Evolutionary conservation across 2,329 filamentous ascomycete genomes (phyloP).

Genomic region (Aureobasidium vineae): DNA sequence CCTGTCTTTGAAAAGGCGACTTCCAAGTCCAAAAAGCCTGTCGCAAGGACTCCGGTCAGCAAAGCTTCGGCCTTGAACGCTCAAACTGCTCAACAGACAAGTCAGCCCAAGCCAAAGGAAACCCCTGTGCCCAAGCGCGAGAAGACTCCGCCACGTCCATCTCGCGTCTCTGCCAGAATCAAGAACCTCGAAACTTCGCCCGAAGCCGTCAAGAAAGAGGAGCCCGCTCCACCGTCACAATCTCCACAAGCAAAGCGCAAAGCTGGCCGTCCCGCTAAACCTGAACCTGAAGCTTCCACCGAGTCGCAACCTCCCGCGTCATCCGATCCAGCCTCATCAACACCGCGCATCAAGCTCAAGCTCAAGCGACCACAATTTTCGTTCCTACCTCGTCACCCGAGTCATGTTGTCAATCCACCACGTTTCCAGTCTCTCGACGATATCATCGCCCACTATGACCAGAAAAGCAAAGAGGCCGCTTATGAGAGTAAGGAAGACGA

Average conservation of each 20-base stretch:
- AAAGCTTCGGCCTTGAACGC: not conserved
- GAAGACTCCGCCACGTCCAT: conserved; percentile 19
- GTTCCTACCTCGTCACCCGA: conserved; percentile 35
- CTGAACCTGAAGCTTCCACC: not conserved
- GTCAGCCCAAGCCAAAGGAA: conserved; percentile 6
- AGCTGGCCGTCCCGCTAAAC: conserved; percentile 17
- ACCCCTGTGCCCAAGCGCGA: conserved; percentile 5
- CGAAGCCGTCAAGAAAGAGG: conserved; percentile 6
- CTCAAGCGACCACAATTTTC: conserved; percentile 20
- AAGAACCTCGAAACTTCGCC: conserved; percentile 14
- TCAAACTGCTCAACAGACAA: conserved; percentile 15
- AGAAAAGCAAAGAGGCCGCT: conserved; percentile 38
- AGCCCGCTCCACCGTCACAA: not conserved
- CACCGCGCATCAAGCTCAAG: conserved; percentile 23
- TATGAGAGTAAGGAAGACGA: conserved; percentile 47
- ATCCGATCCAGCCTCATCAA: not conserved
- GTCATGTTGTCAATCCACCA: conserved; percentile 35
- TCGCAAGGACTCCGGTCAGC: conserved; percentile 6
- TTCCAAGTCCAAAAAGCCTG: conserved; percentile 1
- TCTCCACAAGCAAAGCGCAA: conserved; percentile 24
- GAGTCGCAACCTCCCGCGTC: conserved; percentile 8
- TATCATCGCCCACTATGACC: conserved; percentile 37
- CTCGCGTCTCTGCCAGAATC: conserved; percentile 17
- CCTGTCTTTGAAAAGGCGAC: conserved; percentile 16
- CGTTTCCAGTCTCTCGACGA: conserved; percentile 35